Evolutionary conservation across 2,329 filamentous ascomycete genomes (phyloP).

Genomic region (Penicillium sp.): DNA sequence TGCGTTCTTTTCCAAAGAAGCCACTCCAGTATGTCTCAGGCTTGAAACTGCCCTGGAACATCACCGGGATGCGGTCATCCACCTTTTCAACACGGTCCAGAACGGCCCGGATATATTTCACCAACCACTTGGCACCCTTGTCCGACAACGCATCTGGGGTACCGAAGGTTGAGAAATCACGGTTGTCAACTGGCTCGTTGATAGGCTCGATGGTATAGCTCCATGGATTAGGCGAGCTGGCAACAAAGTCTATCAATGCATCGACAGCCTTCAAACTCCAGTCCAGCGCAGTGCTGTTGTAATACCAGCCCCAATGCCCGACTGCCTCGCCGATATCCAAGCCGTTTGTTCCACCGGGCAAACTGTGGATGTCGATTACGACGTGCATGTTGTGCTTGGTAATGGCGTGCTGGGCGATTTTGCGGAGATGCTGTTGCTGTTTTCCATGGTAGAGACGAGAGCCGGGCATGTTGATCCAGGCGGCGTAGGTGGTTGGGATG

Average conservation of each 20-base stretch:
- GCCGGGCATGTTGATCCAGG: constrained; percentile 25
- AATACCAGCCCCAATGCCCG: constrained; percentile 28
- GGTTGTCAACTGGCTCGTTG: constrained; percentile 29
- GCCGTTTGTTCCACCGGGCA: constrained; percentile 30
- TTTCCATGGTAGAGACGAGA: constrained; percentile 27
- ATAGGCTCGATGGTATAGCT: constrained; percentile 28
- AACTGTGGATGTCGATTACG: constrained; percentile 28
- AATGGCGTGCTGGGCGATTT: constrained; percentile 27
- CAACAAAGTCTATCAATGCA: constrained; percentile 21
- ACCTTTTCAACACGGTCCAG: constrained; percentile 16
- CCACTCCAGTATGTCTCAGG: constrained; percentile 21
- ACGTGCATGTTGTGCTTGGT: constrained; percentile 27
- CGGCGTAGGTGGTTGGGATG: constrained; percentile 23
- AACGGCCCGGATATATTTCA: constrained; percentile 25
- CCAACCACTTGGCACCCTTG: constrained; percentile 23
- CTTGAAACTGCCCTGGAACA: constrained; percentile 32
- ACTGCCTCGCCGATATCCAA: constrained; percentile 26
- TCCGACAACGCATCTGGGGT: constrained; percentile 25
- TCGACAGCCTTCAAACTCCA: constrained; percentile 26
- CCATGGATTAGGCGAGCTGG: constrained; percentile 15
- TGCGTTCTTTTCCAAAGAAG: constrained; percentile 14
- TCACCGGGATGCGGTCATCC: constrained; percentile 22
- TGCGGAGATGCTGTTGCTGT: constrained; percentile 20
- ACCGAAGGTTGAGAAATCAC: constrained; percentile 24
- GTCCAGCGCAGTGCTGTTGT: constrained; percentile 24